Percentiles rank a stretch among this genome's conserved stretches.
phyloP scores from a whole-genome alignment of 305 asterid species.

The Fraxinus sp. region DNA sequence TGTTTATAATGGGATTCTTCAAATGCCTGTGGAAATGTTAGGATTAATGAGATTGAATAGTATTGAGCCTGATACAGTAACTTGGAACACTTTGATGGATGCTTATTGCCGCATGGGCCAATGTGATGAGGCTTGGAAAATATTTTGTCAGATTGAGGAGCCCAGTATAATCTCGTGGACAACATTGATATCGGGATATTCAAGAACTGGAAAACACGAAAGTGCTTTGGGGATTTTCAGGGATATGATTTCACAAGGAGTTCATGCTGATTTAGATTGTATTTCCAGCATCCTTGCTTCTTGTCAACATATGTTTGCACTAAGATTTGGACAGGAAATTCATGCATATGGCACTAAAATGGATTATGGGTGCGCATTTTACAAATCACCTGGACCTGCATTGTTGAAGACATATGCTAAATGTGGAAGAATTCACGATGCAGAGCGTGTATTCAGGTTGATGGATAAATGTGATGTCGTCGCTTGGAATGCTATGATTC shows the following conservation, averaged over 20 bases:
- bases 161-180: slow-evolving; percentile 51
- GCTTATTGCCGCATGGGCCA: slow-evolving; percentile 44
- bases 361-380: slow-evolving; percentile 19
- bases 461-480: slow-evolving; percentile 40
- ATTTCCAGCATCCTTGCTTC: slow-evolving; percentile 36
- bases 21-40: slow-evolving; percentile 34
- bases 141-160: slow-evolving; percentile 32
- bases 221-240: slow-evolving; percentile 27
- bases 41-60: slow-evolving; percentile 31
- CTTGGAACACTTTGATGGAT: slow-evolving; percentile 41
- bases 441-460: slow-evolving; percentile 31
- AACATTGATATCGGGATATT: slow-evolving; percentile 42
- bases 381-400: slow-evolving; percentile 45
- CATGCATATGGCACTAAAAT: slow-evolving; percentile 39
- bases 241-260: slow-evolving; percentile 28
- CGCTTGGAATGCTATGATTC: slow-evolving; percentile 46
- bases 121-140: slow-evolving; percentile 38
- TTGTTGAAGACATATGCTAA: slow-evolving; percentile 34
- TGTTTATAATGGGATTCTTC: slow-evolving; percentile 30
- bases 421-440: slow-evolving; percentile 29
- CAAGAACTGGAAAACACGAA: slow-evolving; percentile 34
- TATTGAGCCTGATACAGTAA: slow-evolving; percentile 37
- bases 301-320: slow-evolving; percentile 27
- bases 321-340: slow-evolving; percentile 35
- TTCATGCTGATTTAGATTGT: slow-evolving; percentile 39